A percentile compares a stretch with the other conserved stretches of the same genome.
phyloP scores from a whole-genome alignment of 2,329 filamentous ascomycete genomes.

The Monilinia vaccinii-corymbosi region DNA sequence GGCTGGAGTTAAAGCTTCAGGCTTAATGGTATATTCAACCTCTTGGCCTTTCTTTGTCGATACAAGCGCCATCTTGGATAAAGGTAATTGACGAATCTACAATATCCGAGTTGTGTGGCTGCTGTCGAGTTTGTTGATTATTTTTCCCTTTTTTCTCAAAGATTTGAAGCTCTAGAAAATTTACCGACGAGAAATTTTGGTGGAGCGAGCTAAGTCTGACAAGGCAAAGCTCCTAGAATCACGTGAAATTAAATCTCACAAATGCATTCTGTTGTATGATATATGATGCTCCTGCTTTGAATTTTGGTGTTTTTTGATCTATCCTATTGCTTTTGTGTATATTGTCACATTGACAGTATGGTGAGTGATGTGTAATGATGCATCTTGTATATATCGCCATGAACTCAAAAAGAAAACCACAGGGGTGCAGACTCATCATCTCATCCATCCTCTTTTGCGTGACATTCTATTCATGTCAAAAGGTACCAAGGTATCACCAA shows the following conservation, averaged over 20 bases:
- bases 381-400: background rate
- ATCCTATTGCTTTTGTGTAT: too few species aligned
- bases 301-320: too few species aligned
- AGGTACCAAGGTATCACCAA: slow-evolving; percentile 11
- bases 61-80: slow-evolving; percentile 38
- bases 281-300: too few species aligned
- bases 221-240: background rate
- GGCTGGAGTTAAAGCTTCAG: slow-evolving; percentile 67
- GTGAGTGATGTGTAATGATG: too few species aligned
- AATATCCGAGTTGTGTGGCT: slow-evolving; percentile 6
- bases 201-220: slow-evolving; percentile 6
- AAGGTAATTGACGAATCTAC: slow-evolving; percentile 11
- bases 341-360: too few species aligned
- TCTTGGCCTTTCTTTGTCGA: slow-evolving; percentile 38
- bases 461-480: slow-evolving; percentile 9
- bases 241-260: background rate
- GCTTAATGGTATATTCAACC: slow-evolving; percentile 83
- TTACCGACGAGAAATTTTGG: slow-evolving; percentile 12
- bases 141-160: slow-evolving; percentile 7
- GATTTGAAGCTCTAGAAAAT: slow-evolving; percentile 12
- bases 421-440: background rate
- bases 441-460: background rate
- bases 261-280: background rate
- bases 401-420: background rate
- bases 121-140: slow-evolving; percentile 1